A percentile compares a stretch with the other conserved stretches of the same genome.
These are phyloP conservation scores for Umbelopsis sp. DNA, from an alignment of 192 early-diverging fungal species.

Conservation along the genomic window DNA sequence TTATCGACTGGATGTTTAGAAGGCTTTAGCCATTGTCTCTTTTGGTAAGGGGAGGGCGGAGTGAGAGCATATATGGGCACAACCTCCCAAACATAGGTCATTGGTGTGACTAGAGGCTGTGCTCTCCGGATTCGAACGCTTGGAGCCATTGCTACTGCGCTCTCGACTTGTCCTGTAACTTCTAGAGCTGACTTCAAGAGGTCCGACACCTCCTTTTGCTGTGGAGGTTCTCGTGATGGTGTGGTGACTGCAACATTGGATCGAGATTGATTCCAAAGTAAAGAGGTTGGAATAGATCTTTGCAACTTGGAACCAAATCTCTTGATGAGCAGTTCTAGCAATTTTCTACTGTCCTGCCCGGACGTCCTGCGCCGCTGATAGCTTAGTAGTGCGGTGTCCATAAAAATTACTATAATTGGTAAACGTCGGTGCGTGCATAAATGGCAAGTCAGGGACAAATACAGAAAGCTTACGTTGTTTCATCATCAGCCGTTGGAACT, in stretches of 20 bases:
- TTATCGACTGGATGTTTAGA: neutral
- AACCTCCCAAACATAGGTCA: constrained; percentile 4
- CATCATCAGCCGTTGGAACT: neutral
- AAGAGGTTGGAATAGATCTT: neutral
- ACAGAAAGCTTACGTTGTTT: constrained; percentile 12
- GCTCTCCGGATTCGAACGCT: neutral
- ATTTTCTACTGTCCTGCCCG: neutral
- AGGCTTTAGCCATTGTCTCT: neutral
- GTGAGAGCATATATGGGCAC: neutral
- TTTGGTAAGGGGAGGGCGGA: constrained; percentile 12
- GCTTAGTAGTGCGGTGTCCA: neutral
- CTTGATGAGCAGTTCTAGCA: neutral
- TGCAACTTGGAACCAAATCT: constrained; percentile 1
- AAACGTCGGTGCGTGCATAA: constrained; percentile 7
- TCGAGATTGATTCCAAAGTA: neutral
- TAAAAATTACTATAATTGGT: constrained; percentile 1
- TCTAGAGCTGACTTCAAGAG: neutral
- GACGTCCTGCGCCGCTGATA: neutral
- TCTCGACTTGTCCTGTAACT: neutral
- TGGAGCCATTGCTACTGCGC: neutral
- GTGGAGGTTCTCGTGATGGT: neutral
- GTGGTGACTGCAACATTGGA: neutral
- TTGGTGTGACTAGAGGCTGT: neutral
- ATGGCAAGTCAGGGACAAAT: constrained; percentile 7
- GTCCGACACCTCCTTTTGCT: too few relatives aligned